A percentile compares a stretch with the other conserved stretches of the same genome.
These are phyloP conservation scores for Coemansia guatemalensis DNA, from an alignment of 192 early-diverging fungal genomes.

Conservation along the genomic window DNA sequence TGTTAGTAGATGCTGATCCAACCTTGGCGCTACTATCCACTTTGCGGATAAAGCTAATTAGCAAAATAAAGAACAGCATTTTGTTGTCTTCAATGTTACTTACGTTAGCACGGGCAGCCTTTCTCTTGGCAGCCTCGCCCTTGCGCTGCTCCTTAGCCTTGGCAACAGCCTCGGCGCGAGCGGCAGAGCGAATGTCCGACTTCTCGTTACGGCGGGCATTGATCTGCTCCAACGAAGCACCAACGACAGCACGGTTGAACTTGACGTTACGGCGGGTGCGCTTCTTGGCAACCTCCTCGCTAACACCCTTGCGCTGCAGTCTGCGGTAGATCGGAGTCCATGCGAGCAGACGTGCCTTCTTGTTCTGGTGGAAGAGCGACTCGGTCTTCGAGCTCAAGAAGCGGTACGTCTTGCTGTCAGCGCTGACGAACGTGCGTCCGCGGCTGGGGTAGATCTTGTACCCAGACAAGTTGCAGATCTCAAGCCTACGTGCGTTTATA, in stretches of 20 bases:
- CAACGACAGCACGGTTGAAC: conserved; percentile 93
- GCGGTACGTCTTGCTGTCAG: conserved; percentile 86
- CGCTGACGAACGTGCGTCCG: conserved; percentile 90
- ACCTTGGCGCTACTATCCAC: too few species aligned
- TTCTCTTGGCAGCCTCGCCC: conserved; percentile 81
- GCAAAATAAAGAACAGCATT: too few species aligned
- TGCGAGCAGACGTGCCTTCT: conserved; percentile 96
- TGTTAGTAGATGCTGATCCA: too few species aligned
- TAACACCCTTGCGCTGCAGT: conserved; percentile 98
- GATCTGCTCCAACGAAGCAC: conserved; percentile 94
- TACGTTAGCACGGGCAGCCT: conserved; percentile 77
- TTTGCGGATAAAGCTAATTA: too few species aligned
- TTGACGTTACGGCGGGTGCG: conserved; percentile 91
- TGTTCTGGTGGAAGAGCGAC: conserved; percentile 95
- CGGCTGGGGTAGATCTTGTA: conserved; percentile 99
- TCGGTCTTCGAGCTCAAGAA: conserved; percentile 97
- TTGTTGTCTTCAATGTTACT: neutral
- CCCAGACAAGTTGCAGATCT: conserved; percentile 96
- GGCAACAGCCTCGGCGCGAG: conserved; percentile 79
- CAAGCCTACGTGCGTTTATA: conserved; percentile 59
- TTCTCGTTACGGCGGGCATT: conserved; percentile 97
- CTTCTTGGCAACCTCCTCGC: conserved; percentile 96
- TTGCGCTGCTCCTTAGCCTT: conserved; percentile 95
- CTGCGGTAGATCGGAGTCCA: conserved; percentile 98
- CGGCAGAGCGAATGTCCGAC: conserved; percentile 91